phyloP scores from a whole-genome alignment of 768 basidiomycete species.

The Naganishia antarctica region DNA sequence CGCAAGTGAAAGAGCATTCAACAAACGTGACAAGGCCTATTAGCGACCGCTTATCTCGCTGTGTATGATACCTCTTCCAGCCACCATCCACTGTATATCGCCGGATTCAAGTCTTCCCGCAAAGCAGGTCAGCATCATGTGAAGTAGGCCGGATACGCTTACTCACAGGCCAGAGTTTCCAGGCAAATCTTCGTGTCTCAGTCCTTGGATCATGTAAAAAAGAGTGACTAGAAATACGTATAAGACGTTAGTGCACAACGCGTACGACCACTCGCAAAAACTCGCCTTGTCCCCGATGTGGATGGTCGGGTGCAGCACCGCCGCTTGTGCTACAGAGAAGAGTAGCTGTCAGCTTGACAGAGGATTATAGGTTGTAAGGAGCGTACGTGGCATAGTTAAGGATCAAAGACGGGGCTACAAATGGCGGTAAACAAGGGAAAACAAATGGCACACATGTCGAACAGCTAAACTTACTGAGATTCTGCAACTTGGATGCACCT shows the following conservation, averaged over 20 bases:
- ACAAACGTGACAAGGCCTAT: constrained; percentile 53
- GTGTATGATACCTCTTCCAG: constrained; percentile 44
- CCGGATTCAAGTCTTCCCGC: constrained; percentile 54
- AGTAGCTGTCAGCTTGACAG: not conserved
- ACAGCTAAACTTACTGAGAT: constrained; percentile 58
- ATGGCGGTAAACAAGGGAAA: not conserved
- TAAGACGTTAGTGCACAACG: too few relatives aligned
- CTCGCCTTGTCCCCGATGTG: constrained; percentile 72
- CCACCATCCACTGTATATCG: constrained; percentile 87
- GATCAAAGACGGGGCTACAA: constrained; percentile 24
- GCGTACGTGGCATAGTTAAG: constrained; percentile 59
- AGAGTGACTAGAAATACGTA: constrained; percentile 47
- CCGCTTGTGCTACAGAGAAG: not conserved
- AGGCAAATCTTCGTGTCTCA: constrained; percentile 82
- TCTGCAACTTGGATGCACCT: constrained; percentile 59
- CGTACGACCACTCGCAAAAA: too few relatives aligned
- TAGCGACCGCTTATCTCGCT: constrained; percentile 16
- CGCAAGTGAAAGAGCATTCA: constrained; percentile 59
- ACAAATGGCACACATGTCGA: not conserved
- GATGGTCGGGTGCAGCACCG: constrained; percentile 79
- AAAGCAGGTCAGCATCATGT: not conserved
- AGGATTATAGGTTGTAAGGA: too few relatives aligned
- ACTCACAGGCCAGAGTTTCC: constrained; percentile 50
- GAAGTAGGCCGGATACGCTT: constrained; percentile 56
- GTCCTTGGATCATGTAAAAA: constrained; percentile 81